Evolutionary conservation across 441 rosid species (phyloP), one percentile per base, ranked within the genome.

Genomic region (Pelargonium cotyledonis): DNA sequence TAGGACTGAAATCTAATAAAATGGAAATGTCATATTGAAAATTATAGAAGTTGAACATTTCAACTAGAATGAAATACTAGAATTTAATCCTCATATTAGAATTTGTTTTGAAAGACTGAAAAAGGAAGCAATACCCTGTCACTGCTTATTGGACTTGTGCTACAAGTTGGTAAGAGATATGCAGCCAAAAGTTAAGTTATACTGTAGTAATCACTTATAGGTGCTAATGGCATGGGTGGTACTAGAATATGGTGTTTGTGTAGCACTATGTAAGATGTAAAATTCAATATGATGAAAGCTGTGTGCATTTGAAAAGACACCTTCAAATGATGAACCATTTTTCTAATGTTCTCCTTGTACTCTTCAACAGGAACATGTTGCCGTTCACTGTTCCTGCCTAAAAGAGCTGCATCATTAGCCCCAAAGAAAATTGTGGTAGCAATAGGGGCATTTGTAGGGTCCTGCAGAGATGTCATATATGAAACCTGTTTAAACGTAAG

Each of bases 341-440:
- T 84, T 68, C 79, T 78, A 61, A 91, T 70, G 79, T 94, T 91
- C 58, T 88, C 85, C 71, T 65, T 83, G 73, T 88, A 94, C 83
- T 88, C 97, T 73, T 84, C 85, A 19, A 87, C 70, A 0, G 97
- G 97, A 65, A 94, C 96, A 78, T 94, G 91, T 49, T 86, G 97
- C 70, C 83, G 75, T 60, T 91, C 95, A 47, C 85, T 70, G 11
- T 67, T 82, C 76, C 92, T 84, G 71, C 94, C 99, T 16, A 74
- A 69, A 21, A 94, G 86, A 72, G 94, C 96, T 41, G 99, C 97
- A 80, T 94, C 97, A 78, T 94, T 91, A 63, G 97, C 97, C 69
- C 97, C 99, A 62, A 94, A 87, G 82, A 94, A 94, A 21, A 91
- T 76, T 6, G 98, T 83, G 55, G 86, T 71, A 41, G 97, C 98